A percentile compares a stretch with the other conserved stretches of the same genome.
phyloP scores from a whole-genome alignment of 768 basidiomycete genomes.

The Russula earlei region DNA sequence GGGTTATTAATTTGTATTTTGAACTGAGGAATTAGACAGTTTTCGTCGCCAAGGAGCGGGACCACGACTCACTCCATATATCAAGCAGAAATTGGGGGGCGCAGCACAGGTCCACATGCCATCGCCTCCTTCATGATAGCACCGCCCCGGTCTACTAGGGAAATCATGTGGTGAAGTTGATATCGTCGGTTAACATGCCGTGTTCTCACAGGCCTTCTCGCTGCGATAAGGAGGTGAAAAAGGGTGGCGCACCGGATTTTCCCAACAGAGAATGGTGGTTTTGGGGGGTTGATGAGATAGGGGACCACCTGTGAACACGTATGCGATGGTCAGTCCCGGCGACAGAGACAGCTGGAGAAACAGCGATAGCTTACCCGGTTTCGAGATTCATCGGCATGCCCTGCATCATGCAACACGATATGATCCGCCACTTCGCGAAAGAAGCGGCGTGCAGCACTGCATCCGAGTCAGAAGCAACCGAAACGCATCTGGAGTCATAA shows the following conservation, averaged over 20 bases:
- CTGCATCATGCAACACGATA: too few species aligned
- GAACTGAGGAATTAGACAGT: not conserved
- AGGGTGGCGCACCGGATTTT: not conserved
- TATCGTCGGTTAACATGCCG: too few species aligned
- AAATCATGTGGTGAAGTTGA: slow-evolving; percentile 3
- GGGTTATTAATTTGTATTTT: too few species aligned
- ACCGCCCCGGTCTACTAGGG: not conserved
- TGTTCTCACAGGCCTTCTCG: not conserved
- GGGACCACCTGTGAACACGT: not conserved
- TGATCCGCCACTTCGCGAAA: too few species aligned
- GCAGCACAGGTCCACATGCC: not conserved
- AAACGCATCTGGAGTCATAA: too few species aligned
- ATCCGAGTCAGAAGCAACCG: too few species aligned
- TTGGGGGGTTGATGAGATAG: not conserved
- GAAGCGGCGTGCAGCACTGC: not conserved
- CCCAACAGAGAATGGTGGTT: not conserved
- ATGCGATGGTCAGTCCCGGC: not conserved
- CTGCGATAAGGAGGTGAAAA: not conserved
- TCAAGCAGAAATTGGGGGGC: slow-evolving; percentile 12
- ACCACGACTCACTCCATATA: not conserved
- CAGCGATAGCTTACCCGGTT: not conserved
- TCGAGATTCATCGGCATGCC: too few species aligned
- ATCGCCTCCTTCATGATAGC: not conserved
- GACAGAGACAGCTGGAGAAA: not conserved
- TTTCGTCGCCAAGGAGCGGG: slow-evolving; percentile 1